Evolutionary conservation across 139 green algal species (phyloP).

Genomic region (Zygnema cylindricum): DNA sequence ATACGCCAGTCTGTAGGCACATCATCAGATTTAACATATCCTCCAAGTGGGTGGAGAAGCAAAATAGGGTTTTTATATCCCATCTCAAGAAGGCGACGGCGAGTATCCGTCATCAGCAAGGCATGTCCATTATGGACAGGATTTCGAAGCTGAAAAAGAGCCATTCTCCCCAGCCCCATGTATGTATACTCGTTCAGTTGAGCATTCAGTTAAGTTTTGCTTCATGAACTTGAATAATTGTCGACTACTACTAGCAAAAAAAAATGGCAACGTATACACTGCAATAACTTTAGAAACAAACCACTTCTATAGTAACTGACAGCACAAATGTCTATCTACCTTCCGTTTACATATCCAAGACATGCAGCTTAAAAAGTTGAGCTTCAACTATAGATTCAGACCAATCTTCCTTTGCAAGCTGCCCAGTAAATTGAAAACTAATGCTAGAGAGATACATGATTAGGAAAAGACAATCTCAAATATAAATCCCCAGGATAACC

Average conservation of each 20-base stretch:
- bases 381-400: too few species aligned
- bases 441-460: too few species aligned
- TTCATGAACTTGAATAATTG: neutral
- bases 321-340: too few species aligned
- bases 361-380: too few species aligned
- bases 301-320: too few species aligned
- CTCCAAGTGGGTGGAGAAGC: conserved; percentile 55
- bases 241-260: neutral
- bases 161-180: neutral
- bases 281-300: too few species aligned
- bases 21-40: conserved; percentile 52
- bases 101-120: conserved; percentile 57
- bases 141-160: conserved; percentile 49
- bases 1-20: conserved; percentile 51
- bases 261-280: too few species aligned
- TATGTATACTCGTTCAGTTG: neutral
- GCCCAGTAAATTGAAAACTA: too few species aligned
- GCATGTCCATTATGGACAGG: conserved; percentile 58
- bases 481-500: too few species aligned
- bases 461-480: too few species aligned
- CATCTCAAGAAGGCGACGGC: conserved; percentile 44
- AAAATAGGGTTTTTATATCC: conserved; percentile 60
- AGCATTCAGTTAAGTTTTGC: neutral
- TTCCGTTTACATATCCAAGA: too few species aligned
- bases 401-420: too few species aligned